Percentiles rank a stretch among this genome's conserved stretches.
Evolutionary conservation across 768 basidiomycete genomes (phyloP).

Genomic region (Pleurotus giganteus): DNA sequence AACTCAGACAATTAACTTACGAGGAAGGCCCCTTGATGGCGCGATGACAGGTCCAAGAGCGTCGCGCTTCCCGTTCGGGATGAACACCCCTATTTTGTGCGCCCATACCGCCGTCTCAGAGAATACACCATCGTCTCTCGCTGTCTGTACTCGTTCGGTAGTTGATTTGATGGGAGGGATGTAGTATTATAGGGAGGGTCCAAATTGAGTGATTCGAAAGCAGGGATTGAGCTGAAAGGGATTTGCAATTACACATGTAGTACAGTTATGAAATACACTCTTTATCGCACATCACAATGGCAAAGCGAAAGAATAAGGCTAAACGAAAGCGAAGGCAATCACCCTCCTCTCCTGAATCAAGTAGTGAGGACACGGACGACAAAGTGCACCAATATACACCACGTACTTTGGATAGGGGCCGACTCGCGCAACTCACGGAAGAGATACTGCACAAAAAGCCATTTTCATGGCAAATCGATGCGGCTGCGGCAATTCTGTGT

Average conservation of each 20-base stretch:
- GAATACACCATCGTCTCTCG: not conserved
- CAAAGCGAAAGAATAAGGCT: not conserved
- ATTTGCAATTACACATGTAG: no score
- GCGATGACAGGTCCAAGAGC: not conserved
- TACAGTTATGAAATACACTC: no score
- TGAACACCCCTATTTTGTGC: not conserved
- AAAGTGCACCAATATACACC: not conserved
- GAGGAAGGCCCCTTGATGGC: not conserved
- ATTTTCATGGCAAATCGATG: not conserved
- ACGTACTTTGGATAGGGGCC: not conserved
- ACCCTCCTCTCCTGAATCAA: not conserved
- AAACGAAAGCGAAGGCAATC: not conserved
- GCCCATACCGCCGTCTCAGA: not conserved
- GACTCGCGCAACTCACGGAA: not conserved
- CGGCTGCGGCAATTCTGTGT: not conserved
- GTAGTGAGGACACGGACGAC: not conserved
- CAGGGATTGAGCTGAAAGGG: no score
- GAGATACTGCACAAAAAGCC: not conserved
- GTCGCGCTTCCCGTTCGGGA: not conserved
- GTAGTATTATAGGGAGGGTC: no score
- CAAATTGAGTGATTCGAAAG: no score
- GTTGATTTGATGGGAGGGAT: not conserved
- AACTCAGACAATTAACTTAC: not conserved
- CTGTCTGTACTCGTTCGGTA: not conserved
- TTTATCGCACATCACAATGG: no score